These are phyloP conservation scores for Colletotrichum sp. DNA, from an alignment of 2,329 filamentous ascomycete genomes.

Conservation along the genomic window DNA sequence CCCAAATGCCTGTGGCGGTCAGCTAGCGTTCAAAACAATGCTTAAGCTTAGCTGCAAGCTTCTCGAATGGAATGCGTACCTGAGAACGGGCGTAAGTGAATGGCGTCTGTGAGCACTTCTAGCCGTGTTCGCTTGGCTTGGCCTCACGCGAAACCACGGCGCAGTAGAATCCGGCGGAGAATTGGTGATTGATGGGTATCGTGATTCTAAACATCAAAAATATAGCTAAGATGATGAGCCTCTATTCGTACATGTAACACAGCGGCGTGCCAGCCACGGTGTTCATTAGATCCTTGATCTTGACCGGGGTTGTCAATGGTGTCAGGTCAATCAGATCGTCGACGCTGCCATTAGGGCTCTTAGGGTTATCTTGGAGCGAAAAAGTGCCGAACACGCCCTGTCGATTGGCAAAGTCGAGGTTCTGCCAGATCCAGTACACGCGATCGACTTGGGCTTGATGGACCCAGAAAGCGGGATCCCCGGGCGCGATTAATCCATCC, in stretches of 20 bases:
- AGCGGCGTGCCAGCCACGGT: conserved; percentile 44
- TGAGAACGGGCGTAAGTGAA: neutral
- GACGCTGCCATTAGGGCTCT: conserved; percentile 44
- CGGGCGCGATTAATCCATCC: conserved; percentile 46
- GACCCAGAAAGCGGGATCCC: conserved; percentile 50
- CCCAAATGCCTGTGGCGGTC: neutral
- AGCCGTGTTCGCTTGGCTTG: neutral
- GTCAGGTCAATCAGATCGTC: conserved; percentile 39
- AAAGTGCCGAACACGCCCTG: conserved; percentile 45
- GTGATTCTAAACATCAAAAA: neutral
- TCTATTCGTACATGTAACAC: conserved; percentile 45
- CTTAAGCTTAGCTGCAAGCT: neutral
- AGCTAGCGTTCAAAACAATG: neutral
- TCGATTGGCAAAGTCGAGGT: conserved; percentile 42
- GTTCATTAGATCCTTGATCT: conserved; percentile 40
- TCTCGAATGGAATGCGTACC: neutral
- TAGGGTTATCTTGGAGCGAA: conserved; percentile 43
- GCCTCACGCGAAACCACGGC: fast-evolving
- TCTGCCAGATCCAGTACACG: conserved; percentile 54
- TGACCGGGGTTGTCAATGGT: conserved; percentile 35
- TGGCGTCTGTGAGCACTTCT: neutral
- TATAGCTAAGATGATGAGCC: neutral
- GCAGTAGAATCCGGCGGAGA: neutral
- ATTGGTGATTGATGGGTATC: neutral
- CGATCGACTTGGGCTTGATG: conserved; percentile 52